Percentiles rank a stretch among this genome's conserved stretches.
Conservation (phyloP, 1,284 basidiomycete species). For the Malassezia vespertilionis region DNA sequence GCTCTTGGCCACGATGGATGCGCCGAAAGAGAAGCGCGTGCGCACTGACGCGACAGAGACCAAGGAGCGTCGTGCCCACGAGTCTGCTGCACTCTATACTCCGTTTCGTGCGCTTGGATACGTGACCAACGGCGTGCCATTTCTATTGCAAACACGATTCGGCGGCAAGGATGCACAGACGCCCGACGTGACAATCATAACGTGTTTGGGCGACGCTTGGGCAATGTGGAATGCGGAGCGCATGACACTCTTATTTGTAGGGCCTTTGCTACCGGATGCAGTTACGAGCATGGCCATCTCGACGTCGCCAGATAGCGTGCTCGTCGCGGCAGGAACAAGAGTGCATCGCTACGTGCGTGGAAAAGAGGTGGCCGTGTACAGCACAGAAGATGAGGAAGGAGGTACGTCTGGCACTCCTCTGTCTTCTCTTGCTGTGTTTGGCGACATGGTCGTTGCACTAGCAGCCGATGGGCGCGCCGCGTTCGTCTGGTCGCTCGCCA, state of each 20-base stretch:
- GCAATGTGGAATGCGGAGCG: constrained; percentile 90
- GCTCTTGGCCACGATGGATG: background rate
- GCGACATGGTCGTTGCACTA: constrained; percentile 37
- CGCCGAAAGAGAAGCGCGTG: constrained; percentile 14
- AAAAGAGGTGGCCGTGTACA: constrained; percentile 58
- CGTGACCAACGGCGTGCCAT: constrained; percentile 81
- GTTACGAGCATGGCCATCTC: constrained; percentile 60
- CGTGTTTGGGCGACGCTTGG: constrained; percentile 82
- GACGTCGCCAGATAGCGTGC: constrained; percentile 76
- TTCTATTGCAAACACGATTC: constrained; percentile 67
- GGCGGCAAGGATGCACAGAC: constrained; percentile 69
- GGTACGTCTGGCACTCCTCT: constrained; percentile 21
- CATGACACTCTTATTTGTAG: constrained; percentile 85
- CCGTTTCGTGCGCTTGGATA: constrained; percentile 90
- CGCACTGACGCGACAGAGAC: background rate
- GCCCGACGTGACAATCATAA: constrained; percentile 58
- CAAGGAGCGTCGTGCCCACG: background rate
- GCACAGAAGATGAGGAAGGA: constrained; percentile 20
- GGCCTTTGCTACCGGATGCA: constrained; percentile 65
- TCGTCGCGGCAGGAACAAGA: constrained; percentile 62
- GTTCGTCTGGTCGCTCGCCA: constrained; percentile 61
- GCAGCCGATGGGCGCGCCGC: constrained; percentile 69
- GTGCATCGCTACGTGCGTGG: constrained; percentile 73
- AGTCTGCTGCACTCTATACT: constrained; percentile 58
- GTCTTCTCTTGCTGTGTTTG: constrained; percentile 31